Conservation (phyloP, 805 yeast species). For the Cyberlindnera maritima region DNA sequence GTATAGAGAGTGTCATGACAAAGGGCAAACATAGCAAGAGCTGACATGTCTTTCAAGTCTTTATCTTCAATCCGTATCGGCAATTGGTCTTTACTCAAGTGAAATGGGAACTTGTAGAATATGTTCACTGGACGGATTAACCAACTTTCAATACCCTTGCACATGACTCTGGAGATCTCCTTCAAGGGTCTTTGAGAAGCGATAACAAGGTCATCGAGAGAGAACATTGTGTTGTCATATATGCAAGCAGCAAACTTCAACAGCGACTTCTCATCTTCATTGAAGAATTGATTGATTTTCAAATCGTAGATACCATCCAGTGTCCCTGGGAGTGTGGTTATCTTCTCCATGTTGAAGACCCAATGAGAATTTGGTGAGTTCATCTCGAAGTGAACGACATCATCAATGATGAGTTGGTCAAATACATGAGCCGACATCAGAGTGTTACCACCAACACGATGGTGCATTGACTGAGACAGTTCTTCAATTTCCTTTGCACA, state of each 20-base stretch:
- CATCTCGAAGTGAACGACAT: background rate
- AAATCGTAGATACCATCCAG: conserved; percentile 17
- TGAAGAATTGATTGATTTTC: conserved; percentile 22
- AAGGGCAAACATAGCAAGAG: conserved; percentile 36
- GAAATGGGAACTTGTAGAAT: conserved; percentile 47
- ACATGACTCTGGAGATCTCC: conserved; percentile 33
- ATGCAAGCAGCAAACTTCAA: conserved; percentile 44
- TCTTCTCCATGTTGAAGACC: background rate
- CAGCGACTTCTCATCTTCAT: conserved; percentile 22
- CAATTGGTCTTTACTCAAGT: conserved; percentile 27
- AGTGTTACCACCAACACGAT: background rate
- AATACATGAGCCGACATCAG: conserved; percentile 1
- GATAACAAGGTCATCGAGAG: conserved; percentile 34
- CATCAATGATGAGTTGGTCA: conserved; percentile 1
- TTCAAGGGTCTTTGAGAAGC: conserved; percentile 35
- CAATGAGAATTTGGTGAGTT: background rate
- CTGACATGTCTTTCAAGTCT: conserved; percentile 35
- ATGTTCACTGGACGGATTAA: conserved; percentile 39
- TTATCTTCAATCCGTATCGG: conserved; percentile 27
- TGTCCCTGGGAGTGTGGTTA: background rate
- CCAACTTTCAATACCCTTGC: conserved; percentile 32
- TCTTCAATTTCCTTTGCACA: too few species aligned
- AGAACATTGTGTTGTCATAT: conserved; percentile 34
- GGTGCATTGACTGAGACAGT: background rate
- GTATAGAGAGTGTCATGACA: conserved; percentile 40